Conservation (phyloP, 2,329 filamentous ascomycete species). For the Emmonsiellopsis sp. region DNA sequence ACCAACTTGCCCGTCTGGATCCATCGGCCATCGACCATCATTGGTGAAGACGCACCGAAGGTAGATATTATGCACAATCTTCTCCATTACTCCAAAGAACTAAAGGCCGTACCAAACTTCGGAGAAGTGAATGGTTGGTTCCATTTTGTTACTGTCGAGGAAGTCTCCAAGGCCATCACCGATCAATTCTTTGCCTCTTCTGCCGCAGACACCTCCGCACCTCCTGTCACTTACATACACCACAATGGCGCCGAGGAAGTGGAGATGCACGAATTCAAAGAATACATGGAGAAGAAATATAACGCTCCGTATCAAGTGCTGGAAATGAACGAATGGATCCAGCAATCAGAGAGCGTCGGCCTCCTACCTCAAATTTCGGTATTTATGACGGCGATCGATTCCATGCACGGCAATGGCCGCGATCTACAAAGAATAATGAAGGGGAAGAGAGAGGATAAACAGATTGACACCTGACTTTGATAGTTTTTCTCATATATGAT, state of each 20-base stretch:
- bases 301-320: not conserved
- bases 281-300: not conserved
- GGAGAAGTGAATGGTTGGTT: constrained; percentile 6
- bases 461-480: not conserved
- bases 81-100: constrained; percentile 6
- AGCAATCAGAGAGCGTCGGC: not conserved
- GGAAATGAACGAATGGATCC: not conserved
- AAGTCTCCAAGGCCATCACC: constrained; percentile 4
- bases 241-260: not conserved
- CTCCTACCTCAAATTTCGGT: not conserved
- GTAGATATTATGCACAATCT: constrained; percentile 9
- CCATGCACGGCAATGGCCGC: not conserved
- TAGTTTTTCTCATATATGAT: not conserved
- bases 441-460: not conserved
- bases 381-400: not conserved
- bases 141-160: constrained; percentile 8
- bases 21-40: constrained; percentile 8
- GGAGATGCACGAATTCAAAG: not conserved
- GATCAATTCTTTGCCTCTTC: not conserved
- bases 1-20: constrained; percentile 6
- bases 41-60: constrained; percentile 4
- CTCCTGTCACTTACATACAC: not conserved
- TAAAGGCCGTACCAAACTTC: constrained; percentile 4
- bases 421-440: not conserved
- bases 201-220: not conserved